Percentiles rank a stretch among this genome's conserved stretches.
phyloP scores from a whole-genome alignment of 1,284 basidiomycete genomes.

The Earliella scabrosa region DNA sequence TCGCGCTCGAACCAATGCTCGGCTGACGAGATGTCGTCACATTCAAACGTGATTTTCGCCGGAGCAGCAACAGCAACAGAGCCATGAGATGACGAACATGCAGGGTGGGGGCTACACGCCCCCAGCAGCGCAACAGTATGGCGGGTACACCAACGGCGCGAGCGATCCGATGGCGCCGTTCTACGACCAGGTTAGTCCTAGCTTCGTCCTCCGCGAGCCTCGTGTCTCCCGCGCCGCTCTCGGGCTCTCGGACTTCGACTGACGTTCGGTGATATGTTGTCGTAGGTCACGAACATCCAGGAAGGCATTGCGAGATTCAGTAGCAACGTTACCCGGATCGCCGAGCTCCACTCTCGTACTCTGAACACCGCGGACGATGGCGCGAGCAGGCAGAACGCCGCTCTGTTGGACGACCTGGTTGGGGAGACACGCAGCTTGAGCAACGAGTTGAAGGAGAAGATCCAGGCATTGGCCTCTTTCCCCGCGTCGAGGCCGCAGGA shows the following conservation, averaged over 20 bases:
- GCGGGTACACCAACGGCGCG: conserved; percentile 30
- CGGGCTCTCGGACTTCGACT: background rate
- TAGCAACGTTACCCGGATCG: conserved; percentile 59
- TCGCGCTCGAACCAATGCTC: background rate
- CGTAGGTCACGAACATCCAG: conserved; percentile 52
- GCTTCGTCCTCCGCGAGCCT: too few relatives aligned
- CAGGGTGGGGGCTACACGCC: conserved; percentile 9
- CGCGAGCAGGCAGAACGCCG: conserved; percentile 47
- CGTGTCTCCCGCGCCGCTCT: background rate
- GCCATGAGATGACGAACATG: conserved; percentile 37
- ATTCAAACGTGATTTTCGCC: conserved; percentile 34
- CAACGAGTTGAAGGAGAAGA: conserved; percentile 65
- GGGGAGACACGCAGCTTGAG: conserved; percentile 66
- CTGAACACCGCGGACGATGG: conserved; percentile 59
- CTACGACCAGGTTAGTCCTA: conserved; percentile 43
- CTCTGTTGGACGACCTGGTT: conserved; percentile 59
- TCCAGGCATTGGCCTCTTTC: conserved; percentile 55
- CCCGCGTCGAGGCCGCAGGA: conserved; percentile 48
- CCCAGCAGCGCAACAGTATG: conserved; percentile 20
- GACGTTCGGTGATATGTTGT: background rate
- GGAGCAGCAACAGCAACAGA: conserved; percentile 34
- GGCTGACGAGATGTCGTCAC: conserved; percentile 21
- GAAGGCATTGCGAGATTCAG: conserved; percentile 59
- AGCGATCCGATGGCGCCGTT: conserved; percentile 42
- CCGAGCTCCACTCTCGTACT: conserved; percentile 61